Evolutionary conservation across 305 asterid genomes (phyloP).

Genomic region (Plantago lanceolata): DNA sequence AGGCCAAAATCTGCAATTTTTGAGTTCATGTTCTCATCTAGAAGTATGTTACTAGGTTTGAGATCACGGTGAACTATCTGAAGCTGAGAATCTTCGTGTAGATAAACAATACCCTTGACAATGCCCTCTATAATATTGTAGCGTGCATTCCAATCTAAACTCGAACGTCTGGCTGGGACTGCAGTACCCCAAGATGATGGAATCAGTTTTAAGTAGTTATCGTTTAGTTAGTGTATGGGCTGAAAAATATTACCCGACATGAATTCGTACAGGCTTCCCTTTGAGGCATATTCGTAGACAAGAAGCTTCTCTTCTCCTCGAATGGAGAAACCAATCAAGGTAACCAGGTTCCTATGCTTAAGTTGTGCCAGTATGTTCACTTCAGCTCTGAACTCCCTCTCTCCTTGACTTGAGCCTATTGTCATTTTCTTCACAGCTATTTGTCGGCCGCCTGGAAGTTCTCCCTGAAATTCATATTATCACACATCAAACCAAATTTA

Average conservation of each 20-base stretch:
- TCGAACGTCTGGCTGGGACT: background rate
- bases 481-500: background rate
- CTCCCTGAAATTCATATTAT: background rate
- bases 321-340: background rate
- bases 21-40: too few relatives aligned
- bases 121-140: conserved; percentile 2
- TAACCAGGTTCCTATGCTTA: background rate
- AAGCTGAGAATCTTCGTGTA: too few relatives aligned
- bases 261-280: conserved; percentile 1
- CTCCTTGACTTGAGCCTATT: conserved; percentile 1
- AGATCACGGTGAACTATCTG: too few relatives aligned
- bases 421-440: conserved; percentile 6
- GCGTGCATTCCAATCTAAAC: background rate
- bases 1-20: too few relatives aligned
- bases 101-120: too few relatives aligned
- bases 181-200: background rate
- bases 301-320: conserved; percentile 2
- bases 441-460: background rate
- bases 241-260: background rate
- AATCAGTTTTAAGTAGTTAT: too few relatives aligned
- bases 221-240: too few relatives aligned
- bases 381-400: conserved; percentile 1
- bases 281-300: background rate
- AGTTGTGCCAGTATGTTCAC: background rate
- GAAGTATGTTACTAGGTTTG: too few relatives aligned